Base-by-base conservation (phyloP, 352 stramenopile species). In the Halophytophthora batemanensis region DNA sequence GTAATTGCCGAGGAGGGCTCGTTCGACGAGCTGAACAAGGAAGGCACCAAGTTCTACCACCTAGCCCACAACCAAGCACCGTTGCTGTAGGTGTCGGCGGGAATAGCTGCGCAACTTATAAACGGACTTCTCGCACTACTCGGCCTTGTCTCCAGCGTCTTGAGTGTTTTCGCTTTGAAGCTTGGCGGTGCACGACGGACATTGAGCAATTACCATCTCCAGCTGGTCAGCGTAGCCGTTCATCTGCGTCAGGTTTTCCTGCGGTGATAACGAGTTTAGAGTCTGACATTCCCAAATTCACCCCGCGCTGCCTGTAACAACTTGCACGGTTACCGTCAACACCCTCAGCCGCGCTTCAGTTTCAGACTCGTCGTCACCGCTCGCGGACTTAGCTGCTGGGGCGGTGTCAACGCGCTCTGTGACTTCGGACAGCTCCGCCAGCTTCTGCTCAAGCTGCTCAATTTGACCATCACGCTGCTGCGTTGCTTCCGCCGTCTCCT, bases 161-260 rank as follows among this genome's bases (percentile, higher is more conserved):
- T 88, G 74, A 19, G 80, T 87, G 45, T 61, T 76, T 35, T 85
- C 77, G 33, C 61, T 84, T 53, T 87, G 81, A 8, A 91, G 63
- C 48, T 91, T 91, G 44, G 72, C 56, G 23, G 77, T 82, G 54
- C 81, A 91, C 14, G 74, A 72, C 13, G 76, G 61, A 19, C 81
- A 91, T 42, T 89, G 77, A 13, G 59, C 64, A 46, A 91, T 91
- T 2, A 91, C 60, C 53, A 87, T 64, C 50, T 91, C 81, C 11
- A 91, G 51, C 41, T 91, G 81, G 50, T 91, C 81, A 10, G 81
- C 81, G 41, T 91, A 91, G 41, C 56, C 70, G 52, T 91, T 91
- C 62, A 91, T 83, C 43, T 91, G 81, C 14, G 63, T 65, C 53
- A 91, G 50, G 36, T 87, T 91, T 29, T 91, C 81, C 81, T 91